Conservation (phyloP, 352 stramenopile species). For the Pythium volutum region DNA sequence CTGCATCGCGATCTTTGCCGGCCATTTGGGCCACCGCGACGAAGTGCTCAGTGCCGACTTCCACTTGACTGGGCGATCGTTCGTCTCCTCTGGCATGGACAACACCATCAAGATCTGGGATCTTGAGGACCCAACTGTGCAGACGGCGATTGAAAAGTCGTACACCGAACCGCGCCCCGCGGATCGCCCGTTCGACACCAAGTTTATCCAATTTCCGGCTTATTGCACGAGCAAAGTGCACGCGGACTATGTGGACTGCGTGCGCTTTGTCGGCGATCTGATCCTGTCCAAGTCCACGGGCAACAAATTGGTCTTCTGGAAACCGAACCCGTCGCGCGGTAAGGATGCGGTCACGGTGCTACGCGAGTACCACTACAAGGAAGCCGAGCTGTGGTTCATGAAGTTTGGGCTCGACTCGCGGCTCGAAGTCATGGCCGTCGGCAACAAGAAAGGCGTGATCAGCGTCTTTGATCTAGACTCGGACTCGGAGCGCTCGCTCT, state of each 20-base stretch:
- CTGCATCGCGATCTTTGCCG: conserved; percentile 91
- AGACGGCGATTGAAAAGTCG: conserved; percentile 71
- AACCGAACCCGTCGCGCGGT: conserved; percentile 78
- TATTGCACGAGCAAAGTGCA: conserved; percentile 92
- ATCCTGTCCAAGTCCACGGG: conserved; percentile 82
- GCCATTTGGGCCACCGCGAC: conserved; percentile 88
- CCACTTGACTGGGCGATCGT: conserved; percentile 86
- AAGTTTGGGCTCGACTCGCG: conserved; percentile 78
- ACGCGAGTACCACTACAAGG: conserved; percentile 79
- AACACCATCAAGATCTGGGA: conserved; percentile 95
- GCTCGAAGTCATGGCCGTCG: conserved; percentile 72
- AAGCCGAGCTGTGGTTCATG: conserved; percentile 86
- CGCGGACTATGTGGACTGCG: conserved; percentile 89
- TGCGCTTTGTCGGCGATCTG: conserved; percentile 73
- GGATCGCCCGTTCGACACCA: conserved; percentile 72
- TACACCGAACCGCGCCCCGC: conserved; percentile 65
- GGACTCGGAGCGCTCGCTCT: conserved; percentile 60
- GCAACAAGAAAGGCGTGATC: conserved; percentile 80
- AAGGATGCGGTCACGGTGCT: conserved; percentile 81
- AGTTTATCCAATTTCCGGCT: conserved; percentile 88
- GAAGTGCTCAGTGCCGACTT: conserved; percentile 89
- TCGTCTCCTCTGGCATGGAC: conserved; percentile 90
- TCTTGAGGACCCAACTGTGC: conserved; percentile 67
- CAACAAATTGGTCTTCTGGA: conserved; percentile 92
- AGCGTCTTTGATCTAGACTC: conserved; percentile 79